Base-by-base conservation (phyloP, 495 filamentous ascomycete species). In the Penicillium manginii region DNA sequence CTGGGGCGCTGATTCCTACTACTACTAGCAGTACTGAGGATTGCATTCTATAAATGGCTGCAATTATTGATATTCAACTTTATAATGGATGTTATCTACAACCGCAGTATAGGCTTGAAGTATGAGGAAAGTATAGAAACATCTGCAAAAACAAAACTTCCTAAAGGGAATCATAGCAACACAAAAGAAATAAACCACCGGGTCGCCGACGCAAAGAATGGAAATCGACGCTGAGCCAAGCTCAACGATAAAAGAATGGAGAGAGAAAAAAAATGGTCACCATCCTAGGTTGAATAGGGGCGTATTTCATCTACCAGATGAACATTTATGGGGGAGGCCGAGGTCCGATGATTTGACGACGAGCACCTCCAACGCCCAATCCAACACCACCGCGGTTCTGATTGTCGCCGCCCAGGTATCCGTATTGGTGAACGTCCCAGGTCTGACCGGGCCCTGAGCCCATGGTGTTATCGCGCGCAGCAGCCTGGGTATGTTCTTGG, bases 401-500 rank as follows among this genome's bases (percentile, higher is more conserved):
- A 58, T 82, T 86, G 67, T 96, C 92, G 6, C 92, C 92, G 18
- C 92, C 91, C 29, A 91, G 82, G 63, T 84, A 96, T 8, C 92
- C 92, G 61, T 92, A 96, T 74, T 96, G 92, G 64, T 90, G 86
- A 11, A 94, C 89, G 65, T 96, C 91, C 91, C 91, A 96, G 4
- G 83, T 82, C 15, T 78, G 45, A 68, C 87, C 65, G 60, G 86
- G 62, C 66, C 83, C 85, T 65, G 60, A 83, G 71, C 63, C 87
- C 66, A 58, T 79, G 63, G 60, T 81, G 61, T 64, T 61, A 61
- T 76, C 78, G 17, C 62, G 60, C 22, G 80, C 80, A 6, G 83
- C 86, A 45, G 79, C 79, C 49, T 83, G 78, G 2, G 85, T 88
- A 60, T 87, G 87, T 56, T 88, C 83, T 74, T 97, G 94, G n/a